Evolutionary conservation across 106 monocot species (phyloP), one percentile per base, ranked within the genome.

Genomic region (Acorus calamus): DNA sequence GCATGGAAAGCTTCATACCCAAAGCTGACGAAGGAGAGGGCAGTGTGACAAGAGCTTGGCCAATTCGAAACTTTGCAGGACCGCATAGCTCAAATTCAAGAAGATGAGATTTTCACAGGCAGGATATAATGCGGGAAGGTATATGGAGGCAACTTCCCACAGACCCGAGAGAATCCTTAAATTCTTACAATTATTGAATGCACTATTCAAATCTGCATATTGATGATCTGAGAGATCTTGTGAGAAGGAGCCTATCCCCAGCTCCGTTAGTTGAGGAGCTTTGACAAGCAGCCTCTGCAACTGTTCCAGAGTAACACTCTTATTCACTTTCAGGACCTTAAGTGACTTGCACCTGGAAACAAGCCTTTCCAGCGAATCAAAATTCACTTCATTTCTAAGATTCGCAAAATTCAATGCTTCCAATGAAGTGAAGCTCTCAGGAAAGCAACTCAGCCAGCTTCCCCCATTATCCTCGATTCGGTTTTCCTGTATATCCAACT

Each of bases 401-500:
- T 75, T 77, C 2, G 81, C 81, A 67, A 89, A 81, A 59, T 81
- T 81, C 4, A 88, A 64, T 11, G 71, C 65, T 63, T 76, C 76
- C 41, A 88, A 57, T 7, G 84, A 79, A 7, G 81, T 85, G 64
- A 73, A 77, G 42, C 60, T 69, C 14, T 89, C 85, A 11, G 81
- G 79, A 64, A 89, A 89, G 73, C 72, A 78, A 57, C 68, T 81
- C 3, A 89, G 59, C 88, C 88, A 84, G 55, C 69, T 60, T 9
- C 71, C 64, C 52, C 88, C 78, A 65, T 59, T 57, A 46, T 84
- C 82, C 45, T 85, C 82, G 49, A 89, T 68, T 28, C 60, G 81
- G 66, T 71, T 77, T 57, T 89, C 89, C 62, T 82, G 82, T 57
- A 84, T 63, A 56, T 89, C 89, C 44, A 84, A 66, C 71, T 82